Percentiles rank a stretch among this genome's conserved stretches.
phyloP scores from a whole-genome alignment of 495 filamentous ascomycete species.

The Hamigera avellanea region DNA sequence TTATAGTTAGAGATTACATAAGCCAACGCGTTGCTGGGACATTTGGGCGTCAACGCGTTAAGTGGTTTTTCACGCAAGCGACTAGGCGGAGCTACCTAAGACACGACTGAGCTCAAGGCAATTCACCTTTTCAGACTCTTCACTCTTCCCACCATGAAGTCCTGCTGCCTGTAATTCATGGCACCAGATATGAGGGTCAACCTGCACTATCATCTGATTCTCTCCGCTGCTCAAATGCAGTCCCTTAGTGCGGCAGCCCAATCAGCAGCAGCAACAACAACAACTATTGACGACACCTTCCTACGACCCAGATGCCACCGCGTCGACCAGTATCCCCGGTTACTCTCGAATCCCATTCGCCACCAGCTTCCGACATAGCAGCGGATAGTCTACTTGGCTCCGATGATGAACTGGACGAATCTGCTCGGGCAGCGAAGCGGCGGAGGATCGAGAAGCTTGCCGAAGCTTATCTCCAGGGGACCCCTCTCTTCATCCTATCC shows the following conservation, averaged over 20 bases:
- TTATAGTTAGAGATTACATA: too few relatives aligned
- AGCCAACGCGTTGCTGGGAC: constrained; percentile 12
- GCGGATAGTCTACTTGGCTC: constrained; percentile 40
- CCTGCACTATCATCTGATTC: background rate
- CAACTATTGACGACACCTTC: constrained; percentile 5
- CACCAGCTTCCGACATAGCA: constrained; percentile 21
- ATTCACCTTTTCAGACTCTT: too few relatives aligned
- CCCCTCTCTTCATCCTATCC: constrained; percentile 46
- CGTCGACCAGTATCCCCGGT: constrained; percentile 28
- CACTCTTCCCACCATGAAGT: background rate
- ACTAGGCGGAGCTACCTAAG: too few relatives aligned
- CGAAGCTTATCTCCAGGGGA: constrained; percentile 45
- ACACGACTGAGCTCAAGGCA: too few relatives aligned
- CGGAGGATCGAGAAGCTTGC: constrained; percentile 47
- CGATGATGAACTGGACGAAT: constrained; percentile 45
- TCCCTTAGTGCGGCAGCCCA: constrained; percentile 11
- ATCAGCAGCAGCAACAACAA: constrained; percentile 3
- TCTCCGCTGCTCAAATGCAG: constrained; percentile 10
- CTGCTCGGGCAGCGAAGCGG: constrained; percentile 36
- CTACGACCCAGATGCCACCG: constrained; percentile 24
- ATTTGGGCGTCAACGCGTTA: constrained; percentile 18
- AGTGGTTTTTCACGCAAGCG: constrained; percentile 15
- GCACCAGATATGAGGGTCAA: constrained; percentile 18
- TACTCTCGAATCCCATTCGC: constrained; percentile 35
- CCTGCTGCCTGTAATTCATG: background rate